Base-by-base conservation (phyloP, 805 yeast genomes). In the Candida glaebosa region DNA sequence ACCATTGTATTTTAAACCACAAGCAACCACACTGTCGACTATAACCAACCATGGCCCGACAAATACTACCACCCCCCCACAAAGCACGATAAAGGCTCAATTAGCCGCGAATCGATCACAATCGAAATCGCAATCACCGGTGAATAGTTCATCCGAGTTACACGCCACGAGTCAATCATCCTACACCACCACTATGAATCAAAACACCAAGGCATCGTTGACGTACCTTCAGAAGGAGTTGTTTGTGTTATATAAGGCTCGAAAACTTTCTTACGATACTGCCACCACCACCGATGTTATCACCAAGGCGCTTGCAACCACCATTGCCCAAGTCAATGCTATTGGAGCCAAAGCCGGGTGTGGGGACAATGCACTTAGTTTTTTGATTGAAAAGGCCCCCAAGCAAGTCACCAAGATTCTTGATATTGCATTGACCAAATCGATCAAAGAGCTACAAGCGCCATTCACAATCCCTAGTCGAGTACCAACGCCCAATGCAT, bases 231-330 rank as follows among this genome's bases (percentile, higher is more conserved):
- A 91, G 63, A 89, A 87, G 53, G 96, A 90, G 57, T 69, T 91
- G 18, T 83, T 87, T 52, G 76, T 81, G 10, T 75, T 90, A 43
- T 84, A 95, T 24, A 87, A 86, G 54, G 87, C 84, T 42, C 69
- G 89, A 46, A 84, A 79, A 51, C 53, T 70, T 33, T 79, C 87
- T 44, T 78, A 82, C 45, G 87, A 84, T 44, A 86, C 87, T 31
- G 89, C 84, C 18, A 80, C 88, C 5, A 87, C 91, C 38, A 86
- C 96, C 0, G 86, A 81, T 44, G 80, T 89, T 41, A 70, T 90
- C 51, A 90, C 96, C 6, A 89, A 86, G 52, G 96, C 96, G 1
- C 71, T 90, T 50, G 96, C 96, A 2, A 85, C 90, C 69, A 91
- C 96, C 0, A 88, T 90, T 47, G 91, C 95, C 8, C 93, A 86